A percentile compares a stretch with the other conserved stretches of the same genome.
Evolutionary conservation across 2,329 filamentous ascomycete species (phyloP).

Genomic region (Phaeomoniella chlamydospora): DNA sequence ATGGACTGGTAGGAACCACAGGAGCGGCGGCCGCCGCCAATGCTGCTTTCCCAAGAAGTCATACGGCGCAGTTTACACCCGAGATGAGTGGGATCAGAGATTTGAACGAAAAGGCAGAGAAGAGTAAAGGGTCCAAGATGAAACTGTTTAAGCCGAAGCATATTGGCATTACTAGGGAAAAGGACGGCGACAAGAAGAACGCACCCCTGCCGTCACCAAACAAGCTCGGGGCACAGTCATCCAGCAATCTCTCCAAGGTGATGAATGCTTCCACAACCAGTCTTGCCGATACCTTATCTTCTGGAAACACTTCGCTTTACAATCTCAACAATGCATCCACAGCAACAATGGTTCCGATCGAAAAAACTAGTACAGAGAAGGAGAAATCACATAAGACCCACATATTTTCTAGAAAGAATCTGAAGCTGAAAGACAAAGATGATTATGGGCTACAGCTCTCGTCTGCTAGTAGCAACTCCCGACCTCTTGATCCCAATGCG

Average conservation of each 20-base stretch:
- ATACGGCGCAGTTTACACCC: constrained; percentile 13
- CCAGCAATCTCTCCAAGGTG: constrained; percentile 36
- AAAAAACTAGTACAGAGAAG: constrained; percentile 25
- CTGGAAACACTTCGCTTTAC: constrained; percentile 38
- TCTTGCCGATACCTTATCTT: constrained; percentile 37
- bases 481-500: constrained; percentile 46
- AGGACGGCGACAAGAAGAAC: constrained; percentile 30
- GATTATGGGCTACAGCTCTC: constrained; percentile 47
- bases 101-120: constrained; percentile 22
- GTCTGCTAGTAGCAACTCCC: constrained; percentile 51
- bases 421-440: constrained; percentile 48
- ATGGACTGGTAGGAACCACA: constrained; percentile 35
- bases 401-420: constrained; percentile 50
- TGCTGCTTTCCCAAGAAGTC: constrained; percentile 43
- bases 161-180: constrained; percentile 47
- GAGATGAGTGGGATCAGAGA: constrained; percentile 15
- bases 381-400: constrained; percentile 42
- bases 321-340: constrained; percentile 47
- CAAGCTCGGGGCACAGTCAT: constrained; percentile 34
- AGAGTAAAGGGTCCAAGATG: constrained; percentile 47
- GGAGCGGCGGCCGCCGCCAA: constrained; percentile 50
- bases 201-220: constrained; percentile 44
- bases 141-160: constrained; percentile 58
- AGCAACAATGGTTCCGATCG: constrained; percentile 23
- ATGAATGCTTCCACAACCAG: constrained; percentile 48